Base-by-base conservation (phyloP, 2,329 filamentous ascomycete species). In the Lecanosticta acicola region DNA sequence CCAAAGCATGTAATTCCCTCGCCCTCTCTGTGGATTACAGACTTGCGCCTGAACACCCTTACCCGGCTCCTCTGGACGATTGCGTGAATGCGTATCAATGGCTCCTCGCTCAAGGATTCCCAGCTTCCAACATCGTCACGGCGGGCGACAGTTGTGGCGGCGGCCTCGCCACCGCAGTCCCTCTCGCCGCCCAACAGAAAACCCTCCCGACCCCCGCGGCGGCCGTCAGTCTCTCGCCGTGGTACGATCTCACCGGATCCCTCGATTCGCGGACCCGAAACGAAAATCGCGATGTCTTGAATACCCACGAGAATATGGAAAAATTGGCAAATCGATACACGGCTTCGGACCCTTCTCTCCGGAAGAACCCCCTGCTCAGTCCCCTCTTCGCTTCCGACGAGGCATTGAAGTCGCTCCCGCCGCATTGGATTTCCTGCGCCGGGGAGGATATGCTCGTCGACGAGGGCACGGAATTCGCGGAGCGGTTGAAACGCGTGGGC, bases 1-100 rank as follows among this genome's bases (percentile, higher is more conserved):
- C 77, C 32, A 70, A 79, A 53, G 61, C 64, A 13, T 72, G 67
- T 43, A 68, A 74, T 36, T 47, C 76, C 1, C 70, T 71, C 0
- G 71, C 74, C 9, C 61, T 81, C 9, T 77, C 72, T 0, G 68
- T 80, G 7, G 78, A 78, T 3, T 82, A 82, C 57, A 68, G 79
- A 11, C 69, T 79, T 16, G 76, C 78, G 0, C 79, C 79, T 0
- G 78, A 82, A 58, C 52, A 80, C 53, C 74, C 77, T 0, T 81
- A 70, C 58, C 79, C 79, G 0, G 71, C 69, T 0, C 73, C 69
- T 0, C 65, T 71, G 1, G 67, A 81, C 38, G 79, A 81, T 58
- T 78, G 76, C 59, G 71, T 74, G 51, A 76, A 79, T 54, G 77
- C 69, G 2, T 78, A 73, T 0, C 71, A 77, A 47, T 76, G 73